Conservation (phyloP, 176 grass and related monocot genomes). For the Thinopyrum elongatum region DNA sequence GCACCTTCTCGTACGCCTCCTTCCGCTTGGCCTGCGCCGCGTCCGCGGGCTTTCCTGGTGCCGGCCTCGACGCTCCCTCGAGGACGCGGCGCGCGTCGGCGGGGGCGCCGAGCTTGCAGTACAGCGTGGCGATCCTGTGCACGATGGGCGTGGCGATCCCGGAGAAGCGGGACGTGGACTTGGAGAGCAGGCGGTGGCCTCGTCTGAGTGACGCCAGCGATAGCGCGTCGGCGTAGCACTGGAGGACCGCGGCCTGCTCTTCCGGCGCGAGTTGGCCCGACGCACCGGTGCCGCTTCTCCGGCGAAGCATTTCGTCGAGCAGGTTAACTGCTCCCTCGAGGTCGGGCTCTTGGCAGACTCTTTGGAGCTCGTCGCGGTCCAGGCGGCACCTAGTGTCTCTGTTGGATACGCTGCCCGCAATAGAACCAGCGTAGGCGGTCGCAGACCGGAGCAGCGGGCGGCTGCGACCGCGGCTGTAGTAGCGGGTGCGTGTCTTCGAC, state of each 20-base stretch:
- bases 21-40: constrained; percentile 38
- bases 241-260: constrained; percentile 36
- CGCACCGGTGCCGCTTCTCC: background rate
- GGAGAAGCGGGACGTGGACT: background rate
- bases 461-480: background rate
- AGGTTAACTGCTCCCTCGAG: constrained; percentile 39
- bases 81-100: constrained; percentile 48
- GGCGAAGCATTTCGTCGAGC: constrained; percentile 45
- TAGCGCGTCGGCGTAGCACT: constrained; percentile 36
- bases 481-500: background rate
- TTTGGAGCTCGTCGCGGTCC: constrained; percentile 13
- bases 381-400: accelerated
- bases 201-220: constrained; percentile 49
- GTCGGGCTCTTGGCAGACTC: constrained; percentile 24
- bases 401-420: background rate
- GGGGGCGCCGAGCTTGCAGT: constrained; percentile 61
- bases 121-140: constrained; percentile 46
- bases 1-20: constrained; percentile 75
- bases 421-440: background rate
- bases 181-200: constrained; percentile 44
- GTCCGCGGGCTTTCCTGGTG: background rate
- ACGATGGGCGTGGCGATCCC: constrained; percentile 22
- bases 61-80: constrained; percentile 1
- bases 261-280: constrained; percentile 7
- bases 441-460: background rate